phyloP scores from a whole-genome alignment of 2,329 filamentous ascomycete species.

The Nothopassalora personata region DNA sequence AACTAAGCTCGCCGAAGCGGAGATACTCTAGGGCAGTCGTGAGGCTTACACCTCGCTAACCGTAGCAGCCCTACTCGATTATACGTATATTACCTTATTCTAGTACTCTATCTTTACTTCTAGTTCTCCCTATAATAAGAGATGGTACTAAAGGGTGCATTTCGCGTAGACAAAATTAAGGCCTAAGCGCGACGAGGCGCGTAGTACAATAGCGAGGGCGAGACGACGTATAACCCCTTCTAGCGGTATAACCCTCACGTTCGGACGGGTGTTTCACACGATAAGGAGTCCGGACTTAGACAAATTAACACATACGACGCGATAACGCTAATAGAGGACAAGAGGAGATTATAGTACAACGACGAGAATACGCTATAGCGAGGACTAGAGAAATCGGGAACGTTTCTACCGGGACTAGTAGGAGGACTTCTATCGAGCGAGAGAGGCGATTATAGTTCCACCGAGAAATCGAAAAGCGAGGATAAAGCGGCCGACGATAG shows the following conservation, averaged over 20 bases:
- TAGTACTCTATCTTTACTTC: not conserved
- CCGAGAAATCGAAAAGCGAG: constrained; percentile 8
- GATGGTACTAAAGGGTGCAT: constrained; percentile 10
- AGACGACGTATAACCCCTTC: constrained; percentile 26
- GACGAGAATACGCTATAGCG: constrained; percentile 6
- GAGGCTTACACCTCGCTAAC: not conserved
- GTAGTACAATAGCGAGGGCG: constrained; percentile 24
- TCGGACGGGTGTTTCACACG: constrained; percentile 5
- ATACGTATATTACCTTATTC: constrained; percentile 7
- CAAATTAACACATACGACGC: constrained; percentile 17
- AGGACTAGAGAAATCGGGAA: constrained; percentile 18
- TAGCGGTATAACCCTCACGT: constrained; percentile 17
- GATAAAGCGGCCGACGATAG: not conserved
- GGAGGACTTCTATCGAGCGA: not conserved
- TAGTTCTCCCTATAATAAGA: not conserved
- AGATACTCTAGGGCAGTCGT: not conserved
- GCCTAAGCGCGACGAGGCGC: constrained; percentile 24
- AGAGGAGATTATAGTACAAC: constrained; percentile 2
- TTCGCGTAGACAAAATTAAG: constrained; percentile 26
- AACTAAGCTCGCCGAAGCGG: not conserved
- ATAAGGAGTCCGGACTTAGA: constrained; percentile 19
- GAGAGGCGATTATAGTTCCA: constrained; percentile 11
- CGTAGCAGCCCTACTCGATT: not conserved
- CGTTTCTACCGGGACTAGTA: constrained; percentile 16
- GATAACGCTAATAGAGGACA: constrained; percentile 14